Evolutionary conservation across 768 basidiomycete species (phyloP).

Genomic region (Glaciozyma antarctica): DNA sequence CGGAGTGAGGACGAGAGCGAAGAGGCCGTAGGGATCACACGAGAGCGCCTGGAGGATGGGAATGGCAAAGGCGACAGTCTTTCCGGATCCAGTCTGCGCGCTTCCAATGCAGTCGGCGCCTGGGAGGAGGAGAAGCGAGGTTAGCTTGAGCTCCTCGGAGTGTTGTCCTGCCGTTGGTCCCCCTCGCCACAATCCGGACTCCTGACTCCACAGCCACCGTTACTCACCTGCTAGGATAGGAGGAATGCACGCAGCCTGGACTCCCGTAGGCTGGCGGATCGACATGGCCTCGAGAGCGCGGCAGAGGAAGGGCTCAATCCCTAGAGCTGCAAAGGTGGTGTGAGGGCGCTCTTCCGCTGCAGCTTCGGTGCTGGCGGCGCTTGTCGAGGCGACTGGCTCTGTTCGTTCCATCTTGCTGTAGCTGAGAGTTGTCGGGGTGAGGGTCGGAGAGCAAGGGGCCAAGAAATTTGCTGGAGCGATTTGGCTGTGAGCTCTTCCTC

Average conservation of each 20-base stretch:
- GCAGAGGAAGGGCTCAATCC: slow-evolving; percentile 48
- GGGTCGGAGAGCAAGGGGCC: no score
- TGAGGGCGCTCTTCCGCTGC: slow-evolving; percentile 14
- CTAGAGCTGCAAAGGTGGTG: slow-evolving; percentile 40
- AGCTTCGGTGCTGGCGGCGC: neutral
- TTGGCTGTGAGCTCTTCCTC: no score
- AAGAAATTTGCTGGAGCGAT: no score
- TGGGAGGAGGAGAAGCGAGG: slow-evolving; percentile 36
- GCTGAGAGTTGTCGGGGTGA: neutral
- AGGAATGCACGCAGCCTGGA: slow-evolving; percentile 84
- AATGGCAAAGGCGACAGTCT: slow-evolving; percentile 92
- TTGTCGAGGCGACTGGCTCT: neutral
- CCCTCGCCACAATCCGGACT: neutral
- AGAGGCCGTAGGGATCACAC: slow-evolving; percentile 86
- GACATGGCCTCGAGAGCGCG: slow-evolving; percentile 68
- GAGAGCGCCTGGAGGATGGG: slow-evolving; percentile 85
- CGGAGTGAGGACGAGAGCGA: slow-evolving; percentile 83
- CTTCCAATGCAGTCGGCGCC: slow-evolving; percentile 95
- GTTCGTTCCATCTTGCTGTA: neutral
- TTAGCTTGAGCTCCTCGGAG: neutral
- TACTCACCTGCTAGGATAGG: slow-evolving; percentile 64
- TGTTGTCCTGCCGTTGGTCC: neutral
- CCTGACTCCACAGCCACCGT: neutral
- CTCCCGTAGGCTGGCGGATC: slow-evolving; percentile 70
- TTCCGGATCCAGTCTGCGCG: slow-evolving; percentile 95